Evolutionary conservation across 2,329 filamentous ascomycete species (phyloP).

Genomic region (Venturia carpophila): DNA sequence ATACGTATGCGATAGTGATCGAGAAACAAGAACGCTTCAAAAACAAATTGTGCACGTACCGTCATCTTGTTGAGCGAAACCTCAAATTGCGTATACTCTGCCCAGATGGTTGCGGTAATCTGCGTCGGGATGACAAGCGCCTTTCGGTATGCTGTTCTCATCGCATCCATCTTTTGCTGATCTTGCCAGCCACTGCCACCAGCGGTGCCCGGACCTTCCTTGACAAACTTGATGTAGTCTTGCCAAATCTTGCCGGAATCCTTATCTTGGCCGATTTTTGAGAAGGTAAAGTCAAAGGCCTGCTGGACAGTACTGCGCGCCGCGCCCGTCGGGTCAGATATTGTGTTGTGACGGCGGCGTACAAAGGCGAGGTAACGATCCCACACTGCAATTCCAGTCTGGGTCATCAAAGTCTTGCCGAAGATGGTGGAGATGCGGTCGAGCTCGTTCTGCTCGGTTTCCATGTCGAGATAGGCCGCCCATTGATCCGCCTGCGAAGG

Average conservation of each 20-base stretch:
- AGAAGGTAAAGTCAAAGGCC: conserved; percentile 86
- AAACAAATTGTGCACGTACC: conserved; percentile 41
- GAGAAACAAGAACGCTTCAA: neutral
- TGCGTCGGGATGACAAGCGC: conserved; percentile 82
- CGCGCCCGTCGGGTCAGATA: conserved; percentile 65
- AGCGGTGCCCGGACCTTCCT: conserved; percentile 74
- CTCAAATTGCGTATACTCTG: conserved; percentile 96
- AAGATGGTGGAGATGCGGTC: conserved; percentile 76
- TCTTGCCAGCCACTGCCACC: conserved; percentile 91
- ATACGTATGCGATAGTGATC: neutral
- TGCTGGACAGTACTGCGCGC: conserved; percentile 73
- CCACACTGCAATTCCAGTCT: conserved; percentile 83
- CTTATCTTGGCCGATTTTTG: conserved; percentile 83
- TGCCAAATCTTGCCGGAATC: conserved; percentile 86
- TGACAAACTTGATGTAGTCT: conserved; percentile 91
- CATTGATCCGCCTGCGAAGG: conserved; percentile 72
- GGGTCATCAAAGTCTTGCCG: conserved; percentile 64
- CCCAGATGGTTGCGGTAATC: conserved; percentile 80
- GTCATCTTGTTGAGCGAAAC: conserved; percentile 89
- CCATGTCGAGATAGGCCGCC: conserved; percentile 82
- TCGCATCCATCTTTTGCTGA: conserved; percentile 91
- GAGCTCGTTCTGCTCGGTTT: conserved; percentile 79
- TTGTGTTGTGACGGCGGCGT: conserved; percentile 80
- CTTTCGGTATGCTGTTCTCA: conserved; percentile 86
- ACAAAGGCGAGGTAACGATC: conserved; percentile 93